These are phyloP conservation scores for Podospora bellae-mahoneyi DNA, from an alignment of 495 filamentous ascomycete species.

Conservation along the genomic window DNA sequence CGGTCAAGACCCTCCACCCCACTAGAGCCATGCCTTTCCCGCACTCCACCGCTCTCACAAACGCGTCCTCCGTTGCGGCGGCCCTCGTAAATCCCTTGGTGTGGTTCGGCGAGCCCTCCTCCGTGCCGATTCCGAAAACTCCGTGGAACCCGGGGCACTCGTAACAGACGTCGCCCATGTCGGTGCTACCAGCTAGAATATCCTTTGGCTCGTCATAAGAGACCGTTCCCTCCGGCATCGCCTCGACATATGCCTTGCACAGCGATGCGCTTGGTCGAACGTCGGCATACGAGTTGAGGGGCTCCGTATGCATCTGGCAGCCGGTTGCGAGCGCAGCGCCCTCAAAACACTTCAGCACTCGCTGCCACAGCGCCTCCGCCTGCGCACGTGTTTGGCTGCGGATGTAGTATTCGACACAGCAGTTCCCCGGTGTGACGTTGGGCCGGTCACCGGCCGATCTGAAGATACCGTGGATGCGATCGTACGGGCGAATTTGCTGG, in stretches of 20 bases:
- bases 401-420: conserved; percentile 55
- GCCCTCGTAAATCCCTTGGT: conserved; percentile 53
- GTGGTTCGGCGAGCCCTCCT: conserved; percentile 49
- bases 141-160: conserved; percentile 57
- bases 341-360: conserved; percentile 54
- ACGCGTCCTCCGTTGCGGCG: conserved; percentile 49
- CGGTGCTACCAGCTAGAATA: conserved; percentile 42
- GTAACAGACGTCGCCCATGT: conserved; percentile 57
- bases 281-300: conserved; percentile 52
- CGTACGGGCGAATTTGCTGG: conserved; percentile 52
- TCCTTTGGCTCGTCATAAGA: conserved; percentile 39
- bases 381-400: conserved; percentile 44
- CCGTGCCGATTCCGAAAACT: conserved; percentile 49
- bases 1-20: conserved; percentile 46
- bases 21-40: conserved; percentile 57
- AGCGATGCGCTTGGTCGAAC: conserved; percentile 48
- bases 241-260: conserved; percentile 50
- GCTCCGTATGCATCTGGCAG: conserved; percentile 48
- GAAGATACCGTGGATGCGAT: conserved; percentile 34
- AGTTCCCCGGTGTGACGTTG: conserved; percentile 53
- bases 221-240: conserved; percentile 45
- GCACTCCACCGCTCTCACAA: conserved; percentile 45
- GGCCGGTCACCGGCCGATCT: conserved; percentile 30
- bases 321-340: conserved; percentile 55
- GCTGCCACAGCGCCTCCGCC: conserved; percentile 46